Percentiles rank a stretch among this genome's conserved stretches.
phyloP scores from a whole-genome alignment of 2,329 filamentous ascomycete species.

The Geosmithia putterillii region DNA sequence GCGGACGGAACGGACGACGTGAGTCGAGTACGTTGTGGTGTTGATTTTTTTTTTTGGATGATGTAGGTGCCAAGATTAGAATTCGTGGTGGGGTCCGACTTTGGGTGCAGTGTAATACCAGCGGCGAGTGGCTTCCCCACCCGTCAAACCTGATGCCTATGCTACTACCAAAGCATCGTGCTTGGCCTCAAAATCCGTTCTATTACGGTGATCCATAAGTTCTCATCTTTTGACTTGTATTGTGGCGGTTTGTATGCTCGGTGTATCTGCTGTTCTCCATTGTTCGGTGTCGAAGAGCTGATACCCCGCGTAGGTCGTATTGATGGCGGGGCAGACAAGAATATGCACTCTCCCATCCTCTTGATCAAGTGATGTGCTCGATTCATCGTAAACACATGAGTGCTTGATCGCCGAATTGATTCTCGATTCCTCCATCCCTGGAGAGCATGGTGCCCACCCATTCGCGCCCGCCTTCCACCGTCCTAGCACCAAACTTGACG shows the following conservation, averaged over 20 bases:
- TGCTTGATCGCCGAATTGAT: slow-evolving; percentile 68
- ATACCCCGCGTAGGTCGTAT: not conserved
- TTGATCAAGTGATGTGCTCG: not conserved
- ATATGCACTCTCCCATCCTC: not conserved
- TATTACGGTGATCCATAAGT: not conserved
- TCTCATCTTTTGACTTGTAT: not conserved
- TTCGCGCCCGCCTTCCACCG: slow-evolving; percentile 66
- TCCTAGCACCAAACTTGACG: slow-evolving; percentile 78
- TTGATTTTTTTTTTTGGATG: not conserved
- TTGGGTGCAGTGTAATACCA: too few relatives aligned
- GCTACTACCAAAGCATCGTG: not conserved
- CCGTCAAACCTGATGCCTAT: not conserved
- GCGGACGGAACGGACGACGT: not conserved
- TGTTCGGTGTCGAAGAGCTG: not conserved
- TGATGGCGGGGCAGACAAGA: not conserved
- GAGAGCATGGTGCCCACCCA: slow-evolving; percentile 71
- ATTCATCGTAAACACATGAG: slow-evolving; percentile 57
- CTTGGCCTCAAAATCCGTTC: not conserved
- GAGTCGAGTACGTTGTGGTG: not conserved
- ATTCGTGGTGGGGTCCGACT: not conserved
- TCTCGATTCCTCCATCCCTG: slow-evolving; percentile 59
- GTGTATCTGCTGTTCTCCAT: too few relatives aligned
- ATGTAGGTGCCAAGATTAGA: not conserved
- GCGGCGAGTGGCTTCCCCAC: not conserved
- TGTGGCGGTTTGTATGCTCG: not conserved